These are phyloP conservation scores for Cladophialophora chaetospira DNA, from an alignment of 2,329 filamentous ascomycete genomes.

Conservation along the genomic window DNA sequence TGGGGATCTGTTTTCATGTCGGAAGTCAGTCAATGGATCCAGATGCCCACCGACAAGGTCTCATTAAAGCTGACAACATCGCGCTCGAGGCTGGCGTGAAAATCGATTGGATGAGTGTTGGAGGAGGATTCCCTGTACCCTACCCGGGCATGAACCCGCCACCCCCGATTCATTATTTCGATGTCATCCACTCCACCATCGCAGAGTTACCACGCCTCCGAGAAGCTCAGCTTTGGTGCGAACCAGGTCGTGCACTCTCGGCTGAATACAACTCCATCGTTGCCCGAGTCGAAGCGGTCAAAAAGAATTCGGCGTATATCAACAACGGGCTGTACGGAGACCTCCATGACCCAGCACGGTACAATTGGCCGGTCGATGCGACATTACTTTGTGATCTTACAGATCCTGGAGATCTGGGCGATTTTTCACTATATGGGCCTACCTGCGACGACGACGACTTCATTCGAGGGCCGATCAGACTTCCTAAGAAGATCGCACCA, in stretches of 20 bases:
- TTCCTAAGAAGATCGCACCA: no score
- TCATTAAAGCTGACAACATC: not conserved
- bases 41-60: not conserved
- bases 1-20: constrained; percentile 10
- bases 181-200: not conserved
- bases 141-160: constrained; percentile 3
- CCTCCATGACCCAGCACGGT: not conserved
- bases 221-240: not conserved
- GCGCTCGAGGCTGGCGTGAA: not conserved
- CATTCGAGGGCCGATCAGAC: no score
- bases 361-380: not conserved
- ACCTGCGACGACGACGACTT: no score
- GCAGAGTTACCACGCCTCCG: not conserved
- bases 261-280: constrained; percentile 1
- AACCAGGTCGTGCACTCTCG: not conserved
- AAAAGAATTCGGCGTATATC: not conserved
- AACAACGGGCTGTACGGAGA: not conserved
- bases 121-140: not conserved
- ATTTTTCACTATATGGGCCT: not conserved
- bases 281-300: not conserved
- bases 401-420: not conserved
- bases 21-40: constrained; percentile 4
- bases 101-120: constrained; percentile 1
- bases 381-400: not conserved
- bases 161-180: not conserved